Base-by-base conservation (phyloP, 2,329 filamentous ascomycete genomes). In the Madurella fahalii region DNA sequence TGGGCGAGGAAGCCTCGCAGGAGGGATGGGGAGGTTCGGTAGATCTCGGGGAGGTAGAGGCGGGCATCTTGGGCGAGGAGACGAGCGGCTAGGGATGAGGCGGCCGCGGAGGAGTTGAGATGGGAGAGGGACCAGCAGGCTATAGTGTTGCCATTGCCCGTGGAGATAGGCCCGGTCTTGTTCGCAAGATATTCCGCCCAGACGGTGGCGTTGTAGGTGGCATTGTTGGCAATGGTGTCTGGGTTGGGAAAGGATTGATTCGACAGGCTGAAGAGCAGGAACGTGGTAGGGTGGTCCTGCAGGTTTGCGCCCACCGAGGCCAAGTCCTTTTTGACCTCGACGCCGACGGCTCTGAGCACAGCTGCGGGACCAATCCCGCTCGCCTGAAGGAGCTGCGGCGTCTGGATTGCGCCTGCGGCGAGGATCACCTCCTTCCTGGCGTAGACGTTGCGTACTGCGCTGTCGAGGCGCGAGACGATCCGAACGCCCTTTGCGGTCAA, bases 291-390 rank as follows among this genome's bases (percentile, higher is more conserved):
- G 56, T 74, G 72, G 52, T 74, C 72, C 56, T 72, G 71, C 37
- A 72, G 66, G 58, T 73, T 73, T 20, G 70, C 65, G 5, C 76
- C 77, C 4, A 79, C 78, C 2, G 69, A 72, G 0, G 76, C 72
- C 1, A 74, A 63, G 52, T 78, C 69, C 30, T 72, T 65, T 2
- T 74, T 57, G 0, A 74, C 61, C 0, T 65, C 56, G 34, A 79
- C 73, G 0, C 66, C 67, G 4, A 71, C 66, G 4, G 63, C 53
- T 9, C 64, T 50, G 2, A 79, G 63, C 2, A 71, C 63, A 0
- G 64, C 62, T 5, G 63, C 63, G 4, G 69, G 66, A 0, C 76
- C 75, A 18, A 79, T 70, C 16, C 76, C 75, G 48, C 73, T 76
- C 7, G 73, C 66, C 59, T 77, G 71, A 1, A 78, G 67, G 0